Base-by-base conservation (phyloP, 1,284 basidiomycete species). In the Ustilago vetiveriae region DNA sequence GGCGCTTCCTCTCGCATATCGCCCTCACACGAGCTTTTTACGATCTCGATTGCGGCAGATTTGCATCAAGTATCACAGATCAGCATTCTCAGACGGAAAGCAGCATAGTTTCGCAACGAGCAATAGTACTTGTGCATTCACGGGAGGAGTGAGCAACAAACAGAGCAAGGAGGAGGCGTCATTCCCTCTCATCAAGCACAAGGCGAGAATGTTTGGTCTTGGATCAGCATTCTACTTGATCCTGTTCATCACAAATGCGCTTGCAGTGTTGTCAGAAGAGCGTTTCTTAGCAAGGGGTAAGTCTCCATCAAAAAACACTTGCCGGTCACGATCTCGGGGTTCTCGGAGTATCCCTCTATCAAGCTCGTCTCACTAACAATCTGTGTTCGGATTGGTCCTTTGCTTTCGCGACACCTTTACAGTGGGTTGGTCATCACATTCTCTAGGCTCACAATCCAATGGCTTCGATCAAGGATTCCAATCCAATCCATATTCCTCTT, bases 221-320 rank as follows among this genome's bases (percentile, higher is more conserved):
- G 81, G 81, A 0, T 76, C 72, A 16, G 70, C 85, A 39, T 75
- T 86, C 54, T 85, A 86, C 73, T 81, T 84, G 11, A 79, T 82
- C 10, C 81, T 98, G 16, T 88, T 98, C 36, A 85, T 97, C 81
- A 89, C 93, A 70, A 98, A 98, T 82, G 92, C 92, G 26, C 88
- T 97, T 79, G 94, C 94, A 8, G 90, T 98, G 57, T 86, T 98
- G 52, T 96, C 90, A 79, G 94, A 98, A 83, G 94, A 98, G 76
- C 87, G 94, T 1, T 98, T 98, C 83, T 87, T 98, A 41, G 91
- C 92, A 21, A 86, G 90, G 82, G 93, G 95, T 97, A 82, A 78
- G 90, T 87, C 41, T 27, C 33, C 44, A 49, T 8, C 33, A 19
- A n/a, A n/a, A n/a, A n/a, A n/a, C n/a, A n/a, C n/a, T n/a, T n/a